phyloP scores from a whole-genome alignment of 495 filamentous ascomycete genomes.

The Hypoxylon cercidicola region DNA sequence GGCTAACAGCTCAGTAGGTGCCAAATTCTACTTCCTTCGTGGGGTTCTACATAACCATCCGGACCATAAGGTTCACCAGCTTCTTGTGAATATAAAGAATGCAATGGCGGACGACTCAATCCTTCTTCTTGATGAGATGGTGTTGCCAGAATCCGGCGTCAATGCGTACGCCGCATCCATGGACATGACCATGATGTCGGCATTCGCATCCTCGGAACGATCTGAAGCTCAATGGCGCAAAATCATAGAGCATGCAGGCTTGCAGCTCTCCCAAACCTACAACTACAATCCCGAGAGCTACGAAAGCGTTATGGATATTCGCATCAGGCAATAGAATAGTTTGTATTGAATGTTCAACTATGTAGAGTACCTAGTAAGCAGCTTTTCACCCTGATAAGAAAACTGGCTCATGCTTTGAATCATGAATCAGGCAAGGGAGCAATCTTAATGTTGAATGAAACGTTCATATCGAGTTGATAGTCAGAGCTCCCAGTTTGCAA shows the following conservation, averaged over 20 bases:
- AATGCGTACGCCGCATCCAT: slow-evolving; percentile 1
- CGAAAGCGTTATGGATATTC: slow-evolving; percentile 32
- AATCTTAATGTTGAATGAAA: too few species aligned
- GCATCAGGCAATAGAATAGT: neutral
- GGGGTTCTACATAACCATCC: slow-evolving; percentile 56
- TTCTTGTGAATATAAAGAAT: slow-evolving; percentile 48
- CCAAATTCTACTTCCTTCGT: slow-evolving; percentile 57
- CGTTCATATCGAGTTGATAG: too few species aligned
- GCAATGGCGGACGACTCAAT: slow-evolving; percentile 52
- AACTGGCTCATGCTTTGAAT: too few species aligned
- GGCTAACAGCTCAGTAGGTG: slow-evolving; percentile 22
- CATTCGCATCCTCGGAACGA: slow-evolving; percentile 10
- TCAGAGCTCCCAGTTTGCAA: too few species aligned
- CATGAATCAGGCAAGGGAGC: too few species aligned
- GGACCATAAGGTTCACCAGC: slow-evolving; percentile 43
- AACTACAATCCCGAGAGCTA: slow-evolving; percentile 9
- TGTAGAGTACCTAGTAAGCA: too few species aligned
- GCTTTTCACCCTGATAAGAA: too few species aligned
- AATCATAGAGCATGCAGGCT: slow-evolving; percentile 4
- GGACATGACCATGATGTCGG: slow-evolving; percentile 23
- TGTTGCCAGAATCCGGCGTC: slow-evolving; percentile 41
- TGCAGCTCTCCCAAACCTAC: slow-evolving; percentile 58
- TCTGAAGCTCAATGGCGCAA: slow-evolving; percentile 12
- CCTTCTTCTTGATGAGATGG: slow-evolving; percentile 55
- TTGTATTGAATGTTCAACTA: too few species aligned